Evolutionary conservation across 805 yeast genomes (phyloP).

Genomic region (Wickerhamomyces bisporus): DNA sequence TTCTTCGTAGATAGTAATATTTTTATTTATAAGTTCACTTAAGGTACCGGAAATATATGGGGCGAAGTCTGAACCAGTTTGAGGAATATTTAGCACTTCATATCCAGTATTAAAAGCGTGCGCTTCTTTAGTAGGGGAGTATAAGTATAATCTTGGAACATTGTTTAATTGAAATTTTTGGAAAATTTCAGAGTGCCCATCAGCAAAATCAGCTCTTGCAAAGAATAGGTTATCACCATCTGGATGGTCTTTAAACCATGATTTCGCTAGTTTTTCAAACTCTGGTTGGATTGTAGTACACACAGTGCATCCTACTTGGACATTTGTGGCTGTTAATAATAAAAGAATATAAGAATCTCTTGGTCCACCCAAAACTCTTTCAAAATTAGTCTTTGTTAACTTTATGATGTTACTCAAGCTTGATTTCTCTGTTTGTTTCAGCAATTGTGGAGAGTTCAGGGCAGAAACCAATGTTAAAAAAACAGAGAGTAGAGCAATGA

Average conservation of each 20-base stretch:
- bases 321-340: slow-evolving; percentile 67
- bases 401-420: slow-evolving; percentile 33
- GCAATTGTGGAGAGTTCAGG: slow-evolving; percentile 17
- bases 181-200: slow-evolving; percentile 44
- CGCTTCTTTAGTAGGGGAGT: slow-evolving; percentile 46
- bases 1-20: slow-evolving; percentile 29
- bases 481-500: neutral
- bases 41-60: slow-evolving; percentile 25
- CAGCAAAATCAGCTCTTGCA: slow-evolving; percentile 67
- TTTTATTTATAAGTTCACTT: slow-evolving; percentile 15
- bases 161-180: slow-evolving; percentile 46
- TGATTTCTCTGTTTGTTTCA: slow-evolving; percentile 23
- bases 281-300: slow-evolving; percentile 71
- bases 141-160: slow-evolving; percentile 74
- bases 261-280: slow-evolving; percentile 52
- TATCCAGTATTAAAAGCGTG: slow-evolving; percentile 28
- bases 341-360: slow-evolving; percentile 67
- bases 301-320: slow-evolving; percentile 69
- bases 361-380: slow-evolving; percentile 51
- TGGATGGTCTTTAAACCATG: slow-evolving; percentile 60
- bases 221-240: slow-evolving; percentile 56
- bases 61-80: slow-evolving; percentile 27
- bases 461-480: slow-evolving; percentile 7
- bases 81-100: slow-evolving; percentile 28
- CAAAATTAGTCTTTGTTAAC: slow-evolving; percentile 58